Base-by-base conservation (phyloP, 1,284 basidiomycete genomes). In the Ustilago crameri region DNA sequence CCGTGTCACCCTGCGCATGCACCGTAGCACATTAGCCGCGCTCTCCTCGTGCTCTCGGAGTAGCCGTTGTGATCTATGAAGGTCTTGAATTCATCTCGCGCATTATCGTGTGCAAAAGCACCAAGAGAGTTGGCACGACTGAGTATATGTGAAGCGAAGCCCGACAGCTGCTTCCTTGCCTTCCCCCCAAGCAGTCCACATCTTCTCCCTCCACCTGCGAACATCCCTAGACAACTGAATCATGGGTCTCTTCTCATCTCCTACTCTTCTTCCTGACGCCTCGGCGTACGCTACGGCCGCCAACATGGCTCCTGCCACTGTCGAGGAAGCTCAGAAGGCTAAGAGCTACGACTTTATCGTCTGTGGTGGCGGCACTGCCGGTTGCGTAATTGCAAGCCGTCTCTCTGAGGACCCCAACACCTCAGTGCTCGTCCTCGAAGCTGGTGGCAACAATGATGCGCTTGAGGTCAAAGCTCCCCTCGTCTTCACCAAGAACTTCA, bases 351-450 rank as follows among this genome's bases (percentile, higher is more conserved):
- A 74, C 38, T 74, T 61, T 35, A 63, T 79, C 60, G 64, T 79
- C 49, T 59, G 77, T 30, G 78, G 78, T 18, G 74, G 57, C 20
- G 76, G 76, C 18, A 79, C 76, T 0, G 76, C 76, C 3, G 78
- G 78, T n/a, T 74, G 69, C 20, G 76, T 74, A 9, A 51, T 80
- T 7, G 76, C 78, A 18, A 58, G 48, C 43, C 60, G 78, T 23
- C 68, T 80, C 35, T 64, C 59, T 22, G 76, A 78, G 34, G 59
- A 80, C 30, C 57, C 70, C 37, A 64, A 60, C 37, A 63, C 70
- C 40, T 57, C 56, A 10, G 78, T 80, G 26, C 65, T 74, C 34
- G 65, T 80, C 4, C 51, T 80, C 47, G 76, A 79, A 27, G 76
- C 76, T 17, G 76, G 76, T 18, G 65, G 66, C 4, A 64, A 69